Conservation (phyloP, 768 basidiomycete genomes). For the Dacryopinax spathularia region DNA sequence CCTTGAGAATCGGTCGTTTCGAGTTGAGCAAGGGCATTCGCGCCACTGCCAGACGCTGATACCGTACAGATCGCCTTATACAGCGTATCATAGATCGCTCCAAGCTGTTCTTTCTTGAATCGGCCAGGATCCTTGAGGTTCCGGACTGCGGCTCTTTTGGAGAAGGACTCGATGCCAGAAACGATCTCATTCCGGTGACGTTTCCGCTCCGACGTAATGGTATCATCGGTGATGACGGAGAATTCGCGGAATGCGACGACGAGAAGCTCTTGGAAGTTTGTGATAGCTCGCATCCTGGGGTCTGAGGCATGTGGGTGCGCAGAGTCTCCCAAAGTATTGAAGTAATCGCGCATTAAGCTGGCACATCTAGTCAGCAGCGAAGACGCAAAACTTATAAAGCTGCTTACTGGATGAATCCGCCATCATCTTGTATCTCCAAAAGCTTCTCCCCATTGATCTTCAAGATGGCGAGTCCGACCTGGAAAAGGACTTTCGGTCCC, state of each 20-base stretch:
- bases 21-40: not conserved
- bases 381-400: not conserved
- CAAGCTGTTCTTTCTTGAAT: slow-evolving; percentile 77
- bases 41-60: slow-evolving; percentile 28
- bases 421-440: slow-evolving; percentile 89
- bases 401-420: slow-evolving; percentile 80
- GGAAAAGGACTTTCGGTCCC: slow-evolving; percentile 97
- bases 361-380: not conserved
- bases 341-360: slow-evolving; percentile 91
- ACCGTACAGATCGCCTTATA: slow-evolving; percentile 71
- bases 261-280: slow-evolving; percentile 91
- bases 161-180: slow-evolving; percentile 83
- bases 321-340: slow-evolving; percentile 80
- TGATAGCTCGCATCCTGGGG: slow-evolving; percentile 81
- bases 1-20: slow-evolving; percentile 36
- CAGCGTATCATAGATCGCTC: slow-evolving; percentile 75
- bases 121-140: slow-evolving; percentile 66
- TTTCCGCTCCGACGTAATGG: slow-evolving; percentile 72
- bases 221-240: slow-evolving; percentile 88
- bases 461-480: slow-evolving; percentile 96
- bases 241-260: slow-evolving; percentile 97
- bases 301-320: slow-evolving; percentile 84
- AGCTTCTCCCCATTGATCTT: slow-evolving; percentile 94
- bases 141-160: slow-evolving; percentile 79
- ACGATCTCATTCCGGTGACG: slow-evolving; percentile 81